These are phyloP conservation scores for Friedmanniomyces simplex DNA, from an alignment of 495 filamentous ascomycete genomes.

Conservation along the genomic window DNA sequence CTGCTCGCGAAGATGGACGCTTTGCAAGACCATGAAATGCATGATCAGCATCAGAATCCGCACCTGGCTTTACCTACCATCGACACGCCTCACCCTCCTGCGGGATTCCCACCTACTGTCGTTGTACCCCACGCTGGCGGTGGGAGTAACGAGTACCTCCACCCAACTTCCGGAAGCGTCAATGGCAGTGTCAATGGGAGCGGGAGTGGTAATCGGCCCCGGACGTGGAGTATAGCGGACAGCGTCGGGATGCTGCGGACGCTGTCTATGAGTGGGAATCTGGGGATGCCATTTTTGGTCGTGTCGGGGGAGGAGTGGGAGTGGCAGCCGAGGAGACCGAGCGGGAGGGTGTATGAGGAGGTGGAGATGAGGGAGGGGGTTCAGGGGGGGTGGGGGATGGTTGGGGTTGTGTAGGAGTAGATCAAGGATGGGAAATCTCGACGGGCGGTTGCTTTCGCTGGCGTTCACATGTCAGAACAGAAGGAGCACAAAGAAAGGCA, in stretches of 20 bases:
- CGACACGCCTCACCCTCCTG: background rate
- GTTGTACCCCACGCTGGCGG: background rate
- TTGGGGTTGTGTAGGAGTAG: background rate
- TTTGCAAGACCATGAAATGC: constrained; percentile 14
- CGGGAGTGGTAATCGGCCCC: too few relatives aligned
- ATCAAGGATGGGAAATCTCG: too few relatives aligned
- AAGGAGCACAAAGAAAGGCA: too few relatives aligned
- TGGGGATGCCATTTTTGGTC: constrained; percentile 15
- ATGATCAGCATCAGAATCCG: background rate
- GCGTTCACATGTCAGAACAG: too few relatives aligned
- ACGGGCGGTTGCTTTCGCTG: too few relatives aligned
- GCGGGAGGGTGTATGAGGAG: constrained; percentile 18
- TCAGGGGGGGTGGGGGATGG: background rate
- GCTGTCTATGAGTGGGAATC: constrained; percentile 15
- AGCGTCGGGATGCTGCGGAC: constrained; percentile 15
- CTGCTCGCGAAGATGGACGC: constrained; percentile 17
- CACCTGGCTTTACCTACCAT: background rate
- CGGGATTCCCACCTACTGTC: background rate
- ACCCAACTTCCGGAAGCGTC: too few relatives aligned
- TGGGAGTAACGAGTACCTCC: too few relatives aligned
- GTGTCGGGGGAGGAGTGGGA: constrained; percentile 4
- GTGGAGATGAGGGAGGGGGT: background rate
- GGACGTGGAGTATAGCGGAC: constrained; percentile 8
- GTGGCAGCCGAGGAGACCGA: constrained; percentile 14
- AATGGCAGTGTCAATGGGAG: too few relatives aligned